Evolutionary conservation across 495 filamentous ascomycete species (phyloP).

Genomic region (Penicillium lividum): DNA sequence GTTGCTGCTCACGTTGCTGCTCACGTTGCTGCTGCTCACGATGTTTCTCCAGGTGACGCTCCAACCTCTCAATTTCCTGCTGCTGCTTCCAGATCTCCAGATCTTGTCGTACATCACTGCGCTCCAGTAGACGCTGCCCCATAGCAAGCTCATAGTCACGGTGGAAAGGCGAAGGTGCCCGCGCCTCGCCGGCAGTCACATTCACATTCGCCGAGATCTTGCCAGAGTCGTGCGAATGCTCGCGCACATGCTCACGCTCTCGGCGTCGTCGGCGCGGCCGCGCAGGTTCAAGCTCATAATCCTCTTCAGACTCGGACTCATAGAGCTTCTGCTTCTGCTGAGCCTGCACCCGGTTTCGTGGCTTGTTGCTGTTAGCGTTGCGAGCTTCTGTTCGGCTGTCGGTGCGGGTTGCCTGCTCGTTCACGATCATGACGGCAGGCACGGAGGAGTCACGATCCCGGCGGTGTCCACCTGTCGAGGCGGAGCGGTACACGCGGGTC

Average conservation of each 20-base stretch:
- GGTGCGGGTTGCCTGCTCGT: constrained; percentile 24
- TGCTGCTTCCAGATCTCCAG: constrained; percentile 43
- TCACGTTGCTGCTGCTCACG: constrained; percentile 35
- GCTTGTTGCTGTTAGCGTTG: constrained; percentile 20
- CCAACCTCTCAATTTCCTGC: constrained; percentile 46
- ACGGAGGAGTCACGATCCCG: constrained; percentile 19
- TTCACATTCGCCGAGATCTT: constrained; percentile 3
- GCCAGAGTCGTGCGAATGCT: too few species aligned
- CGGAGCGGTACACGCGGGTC: constrained; percentile 37
- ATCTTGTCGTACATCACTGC: constrained; percentile 41
- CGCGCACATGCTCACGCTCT: background rate
- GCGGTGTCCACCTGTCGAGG: constrained; percentile 43
- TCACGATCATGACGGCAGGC: constrained; percentile 29
- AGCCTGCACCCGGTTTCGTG: constrained; percentile 14
- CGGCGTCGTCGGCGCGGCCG: constrained; percentile 5
- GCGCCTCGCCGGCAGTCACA: background rate
- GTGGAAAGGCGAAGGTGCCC: constrained; percentile 18
- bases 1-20: constrained; percentile 36
- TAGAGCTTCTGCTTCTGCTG: constrained; percentile 21
- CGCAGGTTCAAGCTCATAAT: constrained; percentile 16
- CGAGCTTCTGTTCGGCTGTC: constrained; percentile 3
- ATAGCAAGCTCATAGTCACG: constrained; percentile 42
- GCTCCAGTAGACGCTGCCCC: constrained; percentile 39
- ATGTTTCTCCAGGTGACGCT: constrained; percentile 43
- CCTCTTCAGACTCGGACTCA: constrained; percentile 37